Conservation (phyloP, 768 basidiomycete genomes). For the Trametes villosa region DNA sequence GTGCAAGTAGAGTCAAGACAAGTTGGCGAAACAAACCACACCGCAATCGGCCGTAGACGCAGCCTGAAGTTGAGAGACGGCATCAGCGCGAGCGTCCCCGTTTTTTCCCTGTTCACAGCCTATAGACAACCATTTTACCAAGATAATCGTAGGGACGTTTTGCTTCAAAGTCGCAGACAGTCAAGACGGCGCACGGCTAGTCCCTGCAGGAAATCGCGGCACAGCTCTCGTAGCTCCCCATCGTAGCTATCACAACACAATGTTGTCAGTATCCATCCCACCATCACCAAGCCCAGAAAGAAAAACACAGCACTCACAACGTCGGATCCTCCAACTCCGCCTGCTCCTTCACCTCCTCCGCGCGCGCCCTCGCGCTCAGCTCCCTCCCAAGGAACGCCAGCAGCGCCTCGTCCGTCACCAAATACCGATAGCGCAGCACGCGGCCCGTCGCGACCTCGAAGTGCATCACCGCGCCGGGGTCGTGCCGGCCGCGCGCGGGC, state of each 20-base stretch:
- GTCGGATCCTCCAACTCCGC: constrained; percentile 17
- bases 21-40: no score
- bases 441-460: constrained; percentile 15
- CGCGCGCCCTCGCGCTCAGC: constrained; percentile 3
- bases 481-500: neutral
- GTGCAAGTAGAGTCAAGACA: no score
- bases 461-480: constrained; percentile 9
- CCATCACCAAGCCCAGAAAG: neutral
- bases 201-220: constrained; percentile 12
- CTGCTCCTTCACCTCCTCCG: constrained; percentile 7
- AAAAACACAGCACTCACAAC: constrained; percentile 1
- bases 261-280: neutral
- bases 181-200: constrained; percentile 5
- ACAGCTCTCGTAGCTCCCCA: constrained; percentile 11
- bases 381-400: neutral
- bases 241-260: constrained; percentile 2
- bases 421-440: constrained; percentile 11
- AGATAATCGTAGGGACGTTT: no score
- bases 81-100: no score
- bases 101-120: no score
- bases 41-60: no score
- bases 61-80: no score
- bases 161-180: neutral
- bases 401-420: constrained; percentile 16
- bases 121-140: no score